Conservation (phyloP, 2,329 filamentous ascomycete genomes). For the Hirsutella minnesotensis region DNA sequence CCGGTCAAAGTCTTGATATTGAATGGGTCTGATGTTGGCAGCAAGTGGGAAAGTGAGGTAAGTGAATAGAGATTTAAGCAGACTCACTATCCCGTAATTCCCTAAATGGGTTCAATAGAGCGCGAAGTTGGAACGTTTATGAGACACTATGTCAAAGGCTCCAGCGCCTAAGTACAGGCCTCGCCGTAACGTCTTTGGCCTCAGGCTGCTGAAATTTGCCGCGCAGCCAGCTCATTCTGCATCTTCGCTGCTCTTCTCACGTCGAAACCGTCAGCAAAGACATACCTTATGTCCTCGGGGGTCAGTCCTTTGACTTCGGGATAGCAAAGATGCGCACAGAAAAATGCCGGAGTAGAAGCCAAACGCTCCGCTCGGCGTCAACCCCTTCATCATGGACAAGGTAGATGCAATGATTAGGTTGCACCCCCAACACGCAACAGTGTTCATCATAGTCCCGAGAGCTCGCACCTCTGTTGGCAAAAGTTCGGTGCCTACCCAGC, state of each 20-base stretch:
- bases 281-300: constrained; percentile 38
- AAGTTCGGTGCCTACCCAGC: constrained; percentile 35
- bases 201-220: too few relatives aligned
- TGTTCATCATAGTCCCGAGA: constrained; percentile 34
- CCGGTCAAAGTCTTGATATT: too few relatives aligned
- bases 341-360: constrained; percentile 40
- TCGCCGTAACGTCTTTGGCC: too few relatives aligned
- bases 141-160: too few relatives aligned
- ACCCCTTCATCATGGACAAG: constrained; percentile 37
- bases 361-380: constrained; percentile 36
- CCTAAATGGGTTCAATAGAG: too few relatives aligned
- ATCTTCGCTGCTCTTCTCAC: constrained; percentile 26
- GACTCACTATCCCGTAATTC: too few relatives aligned
- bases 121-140: too few relatives aligned
- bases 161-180: too few relatives aligned
- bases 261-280: constrained; percentile 36
- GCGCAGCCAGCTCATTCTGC: constrained; percentile 17
- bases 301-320: constrained; percentile 43
- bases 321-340: constrained; percentile 37
- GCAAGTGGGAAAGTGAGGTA: too few relatives aligned
- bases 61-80: too few relatives aligned
- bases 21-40: too few relatives aligned
- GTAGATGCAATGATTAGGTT: constrained; percentile 39
- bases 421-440: constrained; percentile 31
- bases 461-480: constrained; percentile 35